These are phyloP conservation scores for Monilinia aucupariae DNA, from an alignment of 2,329 filamentous ascomycete species.

Conservation along the genomic window DNA sequence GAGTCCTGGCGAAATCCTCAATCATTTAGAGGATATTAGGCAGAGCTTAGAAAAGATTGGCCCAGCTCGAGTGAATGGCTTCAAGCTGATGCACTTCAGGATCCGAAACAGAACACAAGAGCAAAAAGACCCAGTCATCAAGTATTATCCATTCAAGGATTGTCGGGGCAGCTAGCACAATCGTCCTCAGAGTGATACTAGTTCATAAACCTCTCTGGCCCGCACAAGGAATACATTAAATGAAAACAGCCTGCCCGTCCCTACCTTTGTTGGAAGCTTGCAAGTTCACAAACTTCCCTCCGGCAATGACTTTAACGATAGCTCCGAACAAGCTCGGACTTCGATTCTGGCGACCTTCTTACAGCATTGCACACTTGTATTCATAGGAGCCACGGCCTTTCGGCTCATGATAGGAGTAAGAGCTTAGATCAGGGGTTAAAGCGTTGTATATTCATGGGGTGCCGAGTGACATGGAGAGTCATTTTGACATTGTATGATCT, in stretches of 20 bases:
- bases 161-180: neutral
- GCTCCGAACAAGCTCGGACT: neutral
- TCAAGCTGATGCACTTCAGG: slow-evolving; percentile 1
- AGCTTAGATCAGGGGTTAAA: neutral
- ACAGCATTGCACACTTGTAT: too few species aligned
- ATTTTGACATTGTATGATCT: neutral
- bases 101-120: neutral
- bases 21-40: slow-evolving; percentile 2
- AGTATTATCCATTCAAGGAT: slow-evolving; percentile 9
- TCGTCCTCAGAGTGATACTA: neutral
- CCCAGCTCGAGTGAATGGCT: slow-evolving; percentile 8
- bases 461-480: neutral
- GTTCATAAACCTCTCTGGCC: neutral
- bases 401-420: neutral
- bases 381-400: neutral
- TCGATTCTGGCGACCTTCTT: neutral
- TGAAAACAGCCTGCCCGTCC: neutral
- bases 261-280: neutral
- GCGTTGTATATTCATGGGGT: neutral
- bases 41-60: neutral
- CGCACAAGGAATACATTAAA: neutral
- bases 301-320: neutral
- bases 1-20: neutral
- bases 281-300: neutral
- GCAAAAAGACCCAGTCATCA: neutral